Conservation (phyloP, 2,329 filamentous ascomycete genomes). For the Phyllosticta capitalensis region DNA sequence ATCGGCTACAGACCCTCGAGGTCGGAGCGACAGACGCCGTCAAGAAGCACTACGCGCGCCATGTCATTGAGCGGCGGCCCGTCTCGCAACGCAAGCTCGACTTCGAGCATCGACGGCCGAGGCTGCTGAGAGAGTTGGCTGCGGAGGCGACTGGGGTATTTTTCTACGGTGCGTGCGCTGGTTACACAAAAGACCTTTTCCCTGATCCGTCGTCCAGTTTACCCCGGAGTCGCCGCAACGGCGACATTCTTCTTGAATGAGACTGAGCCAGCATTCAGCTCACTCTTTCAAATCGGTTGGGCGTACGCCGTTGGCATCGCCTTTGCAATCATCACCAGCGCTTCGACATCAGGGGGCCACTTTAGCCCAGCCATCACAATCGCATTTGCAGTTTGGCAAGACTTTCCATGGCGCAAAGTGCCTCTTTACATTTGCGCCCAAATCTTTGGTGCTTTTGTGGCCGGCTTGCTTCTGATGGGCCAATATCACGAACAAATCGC, state of each 20-base stretch:
- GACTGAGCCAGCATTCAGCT: constrained; percentile 37
- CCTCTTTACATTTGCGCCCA: constrained; percentile 49
- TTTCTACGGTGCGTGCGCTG: constrained; percentile 36
- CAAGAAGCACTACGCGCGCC: constrained; percentile 40
- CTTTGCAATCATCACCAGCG: constrained; percentile 50
- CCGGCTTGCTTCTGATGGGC: constrained; percentile 45
- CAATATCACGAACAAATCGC: constrained; percentile 47
- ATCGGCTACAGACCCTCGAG: constrained; percentile 35
- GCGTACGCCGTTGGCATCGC: constrained; percentile 49
- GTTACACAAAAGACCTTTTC: not conserved
- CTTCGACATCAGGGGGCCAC: constrained; percentile 44
- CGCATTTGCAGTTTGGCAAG: constrained; percentile 42
- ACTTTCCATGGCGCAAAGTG: constrained; percentile 50
- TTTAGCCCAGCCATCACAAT: constrained; percentile 42
- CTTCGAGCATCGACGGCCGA: constrained; percentile 45
- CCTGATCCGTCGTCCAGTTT: constrained; percentile 16
- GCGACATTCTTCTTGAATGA: constrained; percentile 42
- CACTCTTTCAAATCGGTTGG: constrained; percentile 46
- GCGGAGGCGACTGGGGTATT: constrained; percentile 50
- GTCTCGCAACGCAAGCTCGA: constrained; percentile 46
- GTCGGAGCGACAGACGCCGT: constrained; percentile 46
- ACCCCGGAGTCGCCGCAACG: constrained; percentile 44
- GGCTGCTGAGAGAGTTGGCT: constrained; percentile 46
- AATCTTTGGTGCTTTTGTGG: constrained; percentile 47
- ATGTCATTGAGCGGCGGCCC: constrained; percentile 41